These are phyloP conservation scores for Nemania sp. DNA, from an alignment of 2,329 filamentous ascomycete genomes.

Conservation along the genomic window DNA sequence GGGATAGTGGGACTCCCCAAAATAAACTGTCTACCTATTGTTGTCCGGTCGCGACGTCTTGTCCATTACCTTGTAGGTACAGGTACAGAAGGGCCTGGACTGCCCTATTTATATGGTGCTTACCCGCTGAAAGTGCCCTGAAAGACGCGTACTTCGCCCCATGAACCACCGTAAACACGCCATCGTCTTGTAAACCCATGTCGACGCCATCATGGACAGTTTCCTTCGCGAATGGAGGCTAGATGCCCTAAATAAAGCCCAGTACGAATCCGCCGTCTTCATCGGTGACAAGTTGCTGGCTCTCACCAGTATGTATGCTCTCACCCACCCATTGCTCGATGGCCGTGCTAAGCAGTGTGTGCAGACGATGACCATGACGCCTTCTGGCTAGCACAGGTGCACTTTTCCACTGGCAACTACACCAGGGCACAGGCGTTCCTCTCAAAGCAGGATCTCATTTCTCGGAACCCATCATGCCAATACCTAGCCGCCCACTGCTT, in stretches of 20 bases:
- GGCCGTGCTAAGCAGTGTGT: conserved; percentile 24
- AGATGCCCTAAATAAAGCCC: conserved; percentile 92
- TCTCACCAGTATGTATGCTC: conserved; percentile 82
- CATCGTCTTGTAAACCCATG: conserved; percentile 14
- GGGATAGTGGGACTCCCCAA: too few species aligned
- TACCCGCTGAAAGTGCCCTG: not conserved
- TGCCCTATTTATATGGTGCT: too few species aligned
- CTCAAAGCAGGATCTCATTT: conserved; percentile 78
- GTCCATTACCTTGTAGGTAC: too few species aligned
- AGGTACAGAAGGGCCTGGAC: too few species aligned
- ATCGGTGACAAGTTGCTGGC: conserved; percentile 96
- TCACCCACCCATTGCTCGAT: not conserved
- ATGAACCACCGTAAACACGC: conserved; percentile 11
- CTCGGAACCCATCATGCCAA: conserved; percentile 81
- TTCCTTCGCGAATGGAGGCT: conserved; percentile 94
- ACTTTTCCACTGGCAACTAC: conserved; percentile 95
- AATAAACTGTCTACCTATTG: too few species aligned
- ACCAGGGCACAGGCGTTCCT: conserved; percentile 88
- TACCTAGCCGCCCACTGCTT: conserved; percentile 94
- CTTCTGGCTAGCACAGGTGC: conserved; percentile 97
- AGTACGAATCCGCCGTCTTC: conserved; percentile 95
- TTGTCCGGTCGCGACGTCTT: too few species aligned
- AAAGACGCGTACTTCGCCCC: conserved; percentile 10
- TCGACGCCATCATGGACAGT: conserved; percentile 71
- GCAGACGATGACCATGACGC: conserved; percentile 90